Base-by-base conservation (phyloP, 495 filamentous ascomycete species). In the Opeltia flavorubescens region DNA sequence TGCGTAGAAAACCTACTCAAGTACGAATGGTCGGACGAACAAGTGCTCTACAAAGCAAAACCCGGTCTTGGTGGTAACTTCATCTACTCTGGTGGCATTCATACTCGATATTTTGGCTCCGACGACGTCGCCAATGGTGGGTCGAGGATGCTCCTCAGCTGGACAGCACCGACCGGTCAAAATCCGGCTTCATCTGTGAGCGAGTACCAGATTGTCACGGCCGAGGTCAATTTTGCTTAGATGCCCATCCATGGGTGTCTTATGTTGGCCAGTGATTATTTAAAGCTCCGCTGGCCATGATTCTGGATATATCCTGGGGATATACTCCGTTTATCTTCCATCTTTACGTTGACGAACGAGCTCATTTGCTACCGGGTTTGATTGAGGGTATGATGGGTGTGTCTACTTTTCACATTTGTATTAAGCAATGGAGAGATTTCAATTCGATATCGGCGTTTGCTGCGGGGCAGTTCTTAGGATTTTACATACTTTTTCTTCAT, bases 121-220 rank as follows among this genome's bases (percentile, higher is more conserved):
- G 46, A 61, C 31, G 60, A 63, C 21, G 50, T 63, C 24, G 49
- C 47, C 26, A 63, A 63, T 29, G 60, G 60, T 13, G 60, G 61
- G 21, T 55, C 49, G 8, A 56, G 56, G 45, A 53, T 59, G 46
- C 31, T 63, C 26, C 45, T 63, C 24, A 61, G 55, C 46, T 63
- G 61, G 61, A 61, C 61, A 3, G 55, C 53, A 39, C 58, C 61
- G 1, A 63, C 61, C 8, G 61, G 58, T 13, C 8, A 52, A 27
- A 46, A 60, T 34, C 54, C 60, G 0, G 48, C 50, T 4, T 44
- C 44, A 1, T 27, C 48, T 13, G 33, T 7, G 12, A 59, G 60
- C 42, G 60, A 61, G 43, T 63, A 63, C 36, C 51, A 59, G 20
- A 49, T 60, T 24, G 25, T 55, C 39, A 63, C 60, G 13, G 60